Evolutionary conservation across 257 asterid species (phyloP).

Genomic region (Capsicum pubescens): DNA sequence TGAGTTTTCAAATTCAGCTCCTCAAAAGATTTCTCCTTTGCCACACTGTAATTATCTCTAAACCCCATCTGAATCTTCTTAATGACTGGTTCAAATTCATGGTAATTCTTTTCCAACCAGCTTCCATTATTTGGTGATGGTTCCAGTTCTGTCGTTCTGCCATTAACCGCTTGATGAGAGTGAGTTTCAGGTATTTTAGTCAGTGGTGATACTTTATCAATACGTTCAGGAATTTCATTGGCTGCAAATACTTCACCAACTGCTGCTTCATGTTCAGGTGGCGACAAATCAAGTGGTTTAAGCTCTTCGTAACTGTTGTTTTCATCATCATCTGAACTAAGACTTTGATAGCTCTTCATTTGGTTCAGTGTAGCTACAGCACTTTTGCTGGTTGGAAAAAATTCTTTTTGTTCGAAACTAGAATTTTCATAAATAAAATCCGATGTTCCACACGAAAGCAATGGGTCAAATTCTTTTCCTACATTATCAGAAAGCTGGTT

Average conservation of each 20-base stretch:
- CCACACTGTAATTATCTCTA: conserved; percentile 68
- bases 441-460: conserved; percentile 31
- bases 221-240: conserved; percentile 38
- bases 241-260: conserved; percentile 35
- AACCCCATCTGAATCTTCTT: conserved; percentile 73
- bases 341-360: not conserved
- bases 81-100: conserved; percentile 78
- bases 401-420: conserved; percentile 9
- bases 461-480: conserved; percentile 33
- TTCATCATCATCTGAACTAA: conserved; percentile 31
- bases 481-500: conserved; percentile 39
- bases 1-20: conserved; percentile 50
- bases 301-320: conserved; percentile 33
- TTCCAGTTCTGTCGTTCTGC: conserved; percentile 40
- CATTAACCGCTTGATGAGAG: conserved; percentile 37
- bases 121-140: conserved; percentile 49
- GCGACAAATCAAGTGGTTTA: conserved; percentile 32
- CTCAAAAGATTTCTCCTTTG: conserved; percentile 64
- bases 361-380: conserved; percentile 31
- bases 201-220: conserved; percentile 36
- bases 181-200: conserved; percentile 41
- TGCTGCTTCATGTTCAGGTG: conserved; percentile 36
- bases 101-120: conserved; percentile 87
- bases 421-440: conserved; percentile 35
- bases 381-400: conserved; percentile 27